A percentile compares a stretch with the other conserved stretches of the same genome.
These are phyloP conservation scores for Hamigera avellanea DNA, from an alignment of 495 filamentous ascomycete genomes.

Conservation along the genomic window DNA sequence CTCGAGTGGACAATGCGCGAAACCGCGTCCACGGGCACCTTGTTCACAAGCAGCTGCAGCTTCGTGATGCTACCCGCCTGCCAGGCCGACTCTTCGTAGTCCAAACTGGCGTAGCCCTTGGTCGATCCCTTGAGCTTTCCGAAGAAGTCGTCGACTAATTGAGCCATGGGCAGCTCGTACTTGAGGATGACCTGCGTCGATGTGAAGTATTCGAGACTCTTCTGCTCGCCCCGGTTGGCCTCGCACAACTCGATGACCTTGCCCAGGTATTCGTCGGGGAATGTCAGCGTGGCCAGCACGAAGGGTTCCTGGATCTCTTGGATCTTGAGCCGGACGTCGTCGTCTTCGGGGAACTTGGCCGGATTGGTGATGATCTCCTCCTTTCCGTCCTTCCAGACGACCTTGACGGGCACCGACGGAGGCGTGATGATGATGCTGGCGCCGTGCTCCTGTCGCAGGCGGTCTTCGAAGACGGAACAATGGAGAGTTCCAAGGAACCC, in stretches of 20 bases:
- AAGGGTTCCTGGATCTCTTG: slow-evolving; percentile 72
- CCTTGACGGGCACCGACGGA: slow-evolving; percentile 83
- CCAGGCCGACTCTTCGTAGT: slow-evolving; percentile 94
- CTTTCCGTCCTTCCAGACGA: slow-evolving; percentile 61
- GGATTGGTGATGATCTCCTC: slow-evolving; percentile 74
- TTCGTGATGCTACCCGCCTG: slow-evolving; percentile 70
- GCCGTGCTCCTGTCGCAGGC: slow-evolving; percentile 89
- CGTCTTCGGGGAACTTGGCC: slow-evolving; percentile 69
- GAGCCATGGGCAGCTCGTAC: slow-evolving; percentile 76
- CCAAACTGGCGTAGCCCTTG: slow-evolving; percentile 71
- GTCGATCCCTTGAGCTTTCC: slow-evolving; percentile 89
- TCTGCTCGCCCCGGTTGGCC: slow-evolving; percentile 72
- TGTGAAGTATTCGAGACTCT: slow-evolving; percentile 80
- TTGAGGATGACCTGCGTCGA: slow-evolving; percentile 92
- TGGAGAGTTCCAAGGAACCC: slow-evolving; percentile 95
- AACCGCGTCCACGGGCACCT: slow-evolving; percentile 87
- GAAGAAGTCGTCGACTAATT: slow-evolving; percentile 94
- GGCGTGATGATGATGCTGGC: slow-evolving; percentile 95
- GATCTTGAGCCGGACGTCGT: slow-evolving; percentile 46
- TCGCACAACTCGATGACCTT: slow-evolving; percentile 95
- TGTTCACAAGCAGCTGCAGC: slow-evolving; percentile 88
- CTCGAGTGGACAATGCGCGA: slow-evolving; percentile 73
- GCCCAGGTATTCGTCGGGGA: slow-evolving; percentile 88
- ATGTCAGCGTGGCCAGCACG: slow-evolving; percentile 74
- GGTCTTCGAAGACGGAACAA: slow-evolving; percentile 96